A percentile compares a stretch with the other conserved stretches of the same genome.
phyloP scores from a whole-genome alignment of 805 yeast genomes.

The Monosporozyma siamensis region DNA sequence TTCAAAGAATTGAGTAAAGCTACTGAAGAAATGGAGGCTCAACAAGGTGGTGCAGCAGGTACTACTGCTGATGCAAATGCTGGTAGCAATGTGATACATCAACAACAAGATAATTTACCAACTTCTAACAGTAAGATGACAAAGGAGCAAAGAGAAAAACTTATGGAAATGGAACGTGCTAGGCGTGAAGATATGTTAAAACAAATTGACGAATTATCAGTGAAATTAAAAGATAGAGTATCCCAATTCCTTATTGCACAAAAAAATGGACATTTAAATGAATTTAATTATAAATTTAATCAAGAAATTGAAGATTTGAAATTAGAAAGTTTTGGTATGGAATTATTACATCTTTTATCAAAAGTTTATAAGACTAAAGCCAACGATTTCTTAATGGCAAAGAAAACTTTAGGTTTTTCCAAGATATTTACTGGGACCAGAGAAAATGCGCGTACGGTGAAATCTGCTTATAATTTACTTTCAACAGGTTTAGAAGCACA shows the following conservation, averaged over 20 bases:
- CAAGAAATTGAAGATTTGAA: conserved; percentile 72
- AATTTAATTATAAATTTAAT: conserved; percentile 42
- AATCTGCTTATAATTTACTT: conserved; percentile 73
- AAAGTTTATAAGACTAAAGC: conserved; percentile 69
- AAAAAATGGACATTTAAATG: conserved; percentile 38
- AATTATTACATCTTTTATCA: conserved; percentile 77
- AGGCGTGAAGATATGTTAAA: conserved; percentile 41
- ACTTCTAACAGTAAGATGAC: conserved; percentile 17
- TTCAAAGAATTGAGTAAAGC: conserved; percentile 53
- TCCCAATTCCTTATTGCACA: conserved; percentile 38
- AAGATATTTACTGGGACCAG: conserved; percentile 73
- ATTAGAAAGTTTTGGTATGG: conserved; percentile 91
- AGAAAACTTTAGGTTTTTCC: conserved; percentile 77
- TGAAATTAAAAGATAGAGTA: conserved; percentile 40
- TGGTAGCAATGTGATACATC: too few relatives aligned
- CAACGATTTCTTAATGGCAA: conserved; percentile 59
- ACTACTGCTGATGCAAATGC: conserved; percentile 7
- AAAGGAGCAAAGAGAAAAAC: conserved; percentile 41
- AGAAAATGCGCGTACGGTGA: conserved; percentile 75
- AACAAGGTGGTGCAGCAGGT: conserved; percentile 21
- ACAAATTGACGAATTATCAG: conserved; percentile 43
- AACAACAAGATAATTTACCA: conserved; percentile 31
- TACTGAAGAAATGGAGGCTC: conserved; percentile 39
- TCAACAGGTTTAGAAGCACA: conserved; percentile 87
- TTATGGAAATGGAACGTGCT: conserved; percentile 43